A percentile compares a stretch with the other conserved stretches of the same genome.
These are phyloP conservation scores for Circinella umbellata DNA, from an alignment of 371 early-diverging fungal genomes.

Conservation along the genomic window DNA sequence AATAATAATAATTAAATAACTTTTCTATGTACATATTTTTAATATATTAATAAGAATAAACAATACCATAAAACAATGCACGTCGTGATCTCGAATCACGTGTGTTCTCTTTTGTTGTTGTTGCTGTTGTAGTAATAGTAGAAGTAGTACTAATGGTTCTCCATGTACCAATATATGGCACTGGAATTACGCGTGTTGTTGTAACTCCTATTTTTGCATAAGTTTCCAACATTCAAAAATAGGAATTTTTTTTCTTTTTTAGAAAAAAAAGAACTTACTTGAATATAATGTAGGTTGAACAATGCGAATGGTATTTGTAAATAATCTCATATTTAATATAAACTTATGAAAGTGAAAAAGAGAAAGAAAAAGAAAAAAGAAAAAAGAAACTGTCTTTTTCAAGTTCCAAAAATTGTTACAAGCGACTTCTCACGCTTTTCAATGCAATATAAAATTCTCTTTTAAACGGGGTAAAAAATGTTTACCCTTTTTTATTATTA, in stretches of 20 bases:
- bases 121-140: background rate
- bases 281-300: background rate
- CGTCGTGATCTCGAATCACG: conserved; percentile 39
- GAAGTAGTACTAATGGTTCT: conserved; percentile 2
- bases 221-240: background rate
- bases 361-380: background rate
- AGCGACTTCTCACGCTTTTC: background rate
- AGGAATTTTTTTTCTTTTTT: background rate
- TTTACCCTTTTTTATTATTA: background rate
- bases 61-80: conserved; percentile 50
- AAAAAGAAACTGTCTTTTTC: background rate
- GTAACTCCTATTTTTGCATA: background rate
- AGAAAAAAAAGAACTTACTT: background rate
- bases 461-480: background rate
- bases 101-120: no score
- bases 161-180: background rate
- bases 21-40: no score
- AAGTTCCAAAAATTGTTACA: background rate
- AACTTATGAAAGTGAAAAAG: background rate
- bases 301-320: background rate
- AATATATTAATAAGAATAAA: no score
- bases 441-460: background rate
- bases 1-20: background rate
- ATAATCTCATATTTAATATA: background rate
- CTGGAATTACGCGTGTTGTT: background rate